Conservation (phyloP, 164 flowering plant species). For the Aristolochia contorta region DNA sequence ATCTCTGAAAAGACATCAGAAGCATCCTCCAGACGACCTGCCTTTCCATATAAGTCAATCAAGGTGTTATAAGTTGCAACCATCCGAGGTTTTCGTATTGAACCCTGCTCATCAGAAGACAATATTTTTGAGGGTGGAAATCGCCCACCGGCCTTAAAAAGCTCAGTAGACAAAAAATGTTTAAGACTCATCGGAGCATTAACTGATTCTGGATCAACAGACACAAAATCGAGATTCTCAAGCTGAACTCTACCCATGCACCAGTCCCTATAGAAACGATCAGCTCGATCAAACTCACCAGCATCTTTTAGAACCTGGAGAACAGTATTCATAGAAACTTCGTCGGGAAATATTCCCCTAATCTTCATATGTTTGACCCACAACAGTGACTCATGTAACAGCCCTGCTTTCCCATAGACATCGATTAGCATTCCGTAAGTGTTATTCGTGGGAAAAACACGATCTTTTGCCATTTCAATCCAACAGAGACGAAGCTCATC, state of each 20-base stretch:
- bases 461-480: slow-evolving; percentile 79
- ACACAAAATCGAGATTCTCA: slow-evolving; percentile 48
- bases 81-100: slow-evolving; percentile 37
- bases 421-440: slow-evolving; percentile 79
- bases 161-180: slow-evolving; percentile 72
- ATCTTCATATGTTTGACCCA: slow-evolving; percentile 84
- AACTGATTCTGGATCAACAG: slow-evolving; percentile 3
- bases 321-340: slow-evolving; percentile 77
- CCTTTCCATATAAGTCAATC: slow-evolving; percentile 90
- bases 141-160: slow-evolving; percentile 70
- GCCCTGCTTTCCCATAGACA: slow-evolving; percentile 86
- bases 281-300: slow-evolving; percentile 60
- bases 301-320: slow-evolving; percentile 67
- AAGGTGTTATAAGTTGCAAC: slow-evolving; percentile 72
- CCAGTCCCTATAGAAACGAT: slow-evolving; percentile 70
- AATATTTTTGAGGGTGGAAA: slow-evolving; percentile 16
- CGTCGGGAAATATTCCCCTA: slow-evolving; percentile 79
- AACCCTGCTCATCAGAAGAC: slow-evolving; percentile 17
- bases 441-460: slow-evolving; percentile 64
- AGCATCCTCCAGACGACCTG: slow-evolving; percentile 78
- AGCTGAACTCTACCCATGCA: slow-evolving; percentile 48
- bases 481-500: slow-evolving; percentile 78
- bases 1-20: slow-evolving; percentile 64
- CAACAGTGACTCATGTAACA: slow-evolving; percentile 66
- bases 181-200: slow-evolving; percentile 40